Evolutionary conservation across 169 alveolate genomes (phyloP).

Genomic region (Eimeria praecox): DNA sequence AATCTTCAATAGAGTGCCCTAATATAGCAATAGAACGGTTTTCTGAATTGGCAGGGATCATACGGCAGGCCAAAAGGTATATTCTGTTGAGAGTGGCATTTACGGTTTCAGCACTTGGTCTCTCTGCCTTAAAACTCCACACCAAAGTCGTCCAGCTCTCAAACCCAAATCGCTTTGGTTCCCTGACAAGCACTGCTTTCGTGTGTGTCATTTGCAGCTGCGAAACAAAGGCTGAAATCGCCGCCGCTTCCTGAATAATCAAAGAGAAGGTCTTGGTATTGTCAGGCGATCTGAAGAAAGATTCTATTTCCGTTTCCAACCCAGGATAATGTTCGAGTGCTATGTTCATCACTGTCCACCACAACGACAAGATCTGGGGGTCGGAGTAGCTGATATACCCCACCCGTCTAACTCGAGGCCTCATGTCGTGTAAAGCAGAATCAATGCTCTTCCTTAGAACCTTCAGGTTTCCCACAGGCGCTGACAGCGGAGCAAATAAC

Average conservation of each 20-base stretch:
- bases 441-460: neutral
- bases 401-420: neutral
- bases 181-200: neutral
- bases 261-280: neutral
- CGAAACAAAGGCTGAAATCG: neutral
- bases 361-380: neutral
- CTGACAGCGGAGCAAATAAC: neutral
- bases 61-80: neutral
- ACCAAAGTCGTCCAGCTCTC: conserved; percentile 37
- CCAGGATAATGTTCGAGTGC: neutral
- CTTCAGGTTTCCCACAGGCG: neutral
- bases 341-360: neutral
- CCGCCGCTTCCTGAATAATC: neutral
- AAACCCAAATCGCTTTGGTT: neutral
- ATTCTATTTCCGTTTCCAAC: neutral
- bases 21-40: neutral
- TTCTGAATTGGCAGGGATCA: conserved; percentile 38
- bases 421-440: neutral
- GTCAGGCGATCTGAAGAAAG: neutral
- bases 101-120: neutral
- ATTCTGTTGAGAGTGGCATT: neutral
- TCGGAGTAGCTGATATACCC: neutral
- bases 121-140: neutral
- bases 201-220: neutral
- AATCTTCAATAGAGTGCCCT: neutral